Conservation (phyloP, 2,329 filamentous ascomycete species). For the Biscogniauxia mediterranea region DNA sequence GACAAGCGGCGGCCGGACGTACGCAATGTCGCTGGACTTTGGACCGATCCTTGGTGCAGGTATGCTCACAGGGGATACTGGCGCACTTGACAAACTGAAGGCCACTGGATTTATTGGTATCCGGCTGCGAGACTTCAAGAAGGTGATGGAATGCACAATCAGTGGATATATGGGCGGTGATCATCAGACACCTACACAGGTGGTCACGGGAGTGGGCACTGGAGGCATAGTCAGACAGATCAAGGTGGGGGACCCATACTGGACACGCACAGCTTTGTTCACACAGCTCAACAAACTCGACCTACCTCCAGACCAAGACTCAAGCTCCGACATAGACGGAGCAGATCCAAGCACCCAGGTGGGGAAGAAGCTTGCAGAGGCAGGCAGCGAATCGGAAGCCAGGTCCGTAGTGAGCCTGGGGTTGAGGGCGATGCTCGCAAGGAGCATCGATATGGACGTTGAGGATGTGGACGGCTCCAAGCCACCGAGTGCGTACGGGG, state of each 20-base stretch:
- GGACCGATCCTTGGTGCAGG: conserved; percentile 53
- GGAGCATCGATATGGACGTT: conserved; percentile 44
- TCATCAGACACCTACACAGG: too few species aligned
- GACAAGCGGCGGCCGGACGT: too few species aligned
- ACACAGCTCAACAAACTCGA: too few species aligned
- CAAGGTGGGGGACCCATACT: too few species aligned
- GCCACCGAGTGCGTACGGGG: conserved; percentile 45
- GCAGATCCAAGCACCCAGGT: too few species aligned
- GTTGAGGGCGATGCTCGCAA: conserved; percentile 41
- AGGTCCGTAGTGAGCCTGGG: conserved; percentile 36
- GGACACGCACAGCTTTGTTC: too few species aligned
- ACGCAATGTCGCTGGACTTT: conserved; percentile 44
- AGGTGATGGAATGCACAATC: too few species aligned
- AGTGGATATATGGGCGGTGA: too few species aligned
- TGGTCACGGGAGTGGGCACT: too few species aligned
- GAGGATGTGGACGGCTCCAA: conserved; percentile 44
- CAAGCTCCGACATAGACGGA: too few species aligned
- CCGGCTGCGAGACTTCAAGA: conserved; percentile 8
- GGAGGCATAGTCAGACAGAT: too few species aligned
- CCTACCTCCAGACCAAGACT: too few species aligned
- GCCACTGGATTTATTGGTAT: conserved; percentile 55
- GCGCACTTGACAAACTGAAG: conserved; percentile 46
- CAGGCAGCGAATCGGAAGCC: conserved; percentile 20
- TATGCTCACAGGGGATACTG: conserved; percentile 51
- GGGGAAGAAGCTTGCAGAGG: conserved; percentile 15